Evolutionary conservation across 345 rosid species (phyloP).

Genomic region (Aquilaria yunnanensis): DNA sequence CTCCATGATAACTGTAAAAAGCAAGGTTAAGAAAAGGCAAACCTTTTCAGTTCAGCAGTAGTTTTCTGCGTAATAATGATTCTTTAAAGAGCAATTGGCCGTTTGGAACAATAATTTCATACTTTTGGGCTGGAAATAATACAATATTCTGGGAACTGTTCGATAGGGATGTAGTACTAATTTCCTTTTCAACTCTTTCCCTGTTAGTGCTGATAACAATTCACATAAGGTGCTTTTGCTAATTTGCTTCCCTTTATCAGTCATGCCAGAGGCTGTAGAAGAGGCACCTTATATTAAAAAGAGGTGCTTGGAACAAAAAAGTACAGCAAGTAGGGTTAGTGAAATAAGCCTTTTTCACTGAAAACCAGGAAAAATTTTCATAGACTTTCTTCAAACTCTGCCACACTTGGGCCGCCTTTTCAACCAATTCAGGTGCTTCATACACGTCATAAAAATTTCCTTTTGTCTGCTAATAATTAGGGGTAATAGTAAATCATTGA

Average conservation of each 20-base stretch:
- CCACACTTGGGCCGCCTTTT: constrained; percentile 5
- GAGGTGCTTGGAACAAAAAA: constrained; percentile 17
- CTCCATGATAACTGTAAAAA: neutral
- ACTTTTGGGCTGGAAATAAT: constrained; percentile 15
- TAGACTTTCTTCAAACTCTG: constrained; percentile 21
- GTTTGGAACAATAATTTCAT: constrained; percentile 2
- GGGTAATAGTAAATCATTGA: constrained; percentile 1
- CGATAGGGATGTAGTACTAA: constrained; percentile 8
- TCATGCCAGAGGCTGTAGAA: constrained; percentile 18
- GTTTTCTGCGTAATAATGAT: neutral
- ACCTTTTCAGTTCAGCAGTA: neutral
- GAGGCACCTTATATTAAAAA: constrained; percentile 7
- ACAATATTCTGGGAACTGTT: constrained; percentile 12
- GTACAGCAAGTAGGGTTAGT: constrained; percentile 34
- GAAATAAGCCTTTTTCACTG: constrained; percentile 30
- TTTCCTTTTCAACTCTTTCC: constrained; percentile 10
- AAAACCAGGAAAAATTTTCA: constrained; percentile 36
- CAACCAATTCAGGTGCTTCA: constrained; percentile 19
- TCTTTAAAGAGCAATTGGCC: neutral
- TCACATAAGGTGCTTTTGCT: constrained; percentile 40
- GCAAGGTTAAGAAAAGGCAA: neutral
- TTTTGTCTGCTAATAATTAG: constrained; percentile 39
- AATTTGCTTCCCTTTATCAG: constrained; percentile 19
- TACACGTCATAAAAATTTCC: constrained; percentile 26
- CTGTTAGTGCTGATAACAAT: constrained; percentile 26